Base-by-base conservation (phyloP, 352 stramenopile species). In the Phytophthora litchii region DNA sequence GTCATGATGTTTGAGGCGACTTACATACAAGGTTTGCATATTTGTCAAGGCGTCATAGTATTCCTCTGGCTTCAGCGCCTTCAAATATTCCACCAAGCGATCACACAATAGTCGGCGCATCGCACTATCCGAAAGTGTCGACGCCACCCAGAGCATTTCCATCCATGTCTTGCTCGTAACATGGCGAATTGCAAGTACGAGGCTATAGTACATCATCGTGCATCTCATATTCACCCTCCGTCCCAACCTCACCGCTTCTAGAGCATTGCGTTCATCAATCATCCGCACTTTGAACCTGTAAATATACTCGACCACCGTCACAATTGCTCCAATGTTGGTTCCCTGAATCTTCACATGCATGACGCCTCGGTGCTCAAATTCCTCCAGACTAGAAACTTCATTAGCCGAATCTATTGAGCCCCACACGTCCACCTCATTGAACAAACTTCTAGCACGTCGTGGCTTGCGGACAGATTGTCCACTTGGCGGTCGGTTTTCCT, bases 271-370 rank as follows among this genome's bases (percentile, higher is more conserved):
- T 8, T 72, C 62, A 21, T 73, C 32, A 0, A 81, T 42, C 3
- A 82, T 60, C 8, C 67, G 60, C 14, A 77, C 61, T 13, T 73
- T 64, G 36, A 72, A 63, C 3, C 70, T 69, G 59, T 89, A 85
- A 19, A 87, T 53, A 42, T 83, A 92, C 55, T 92, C 82, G 11
- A 92, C 53, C 1, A 69, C 37, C 2, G 67, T 69, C n/a, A 81
- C 83, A 0, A 86, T 38, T 1, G 74, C 76, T 32, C 55, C 70
- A n/a, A 80, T 43, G 17, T 60, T 70, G 1, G 74, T 61, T 4
- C 58, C 60, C 13, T 72, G 27, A 17, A 89, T 60, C 55, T 84
- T 60, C 5, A 89, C 70, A 17, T 84, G 72, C 49, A 83, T 48
- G 1, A 74, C 49, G 9, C 60, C 49, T 41, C 44, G 20, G 16